Conservation (phyloP, 805 yeast genomes). For the Saccharomycopsis fermentans region DNA sequence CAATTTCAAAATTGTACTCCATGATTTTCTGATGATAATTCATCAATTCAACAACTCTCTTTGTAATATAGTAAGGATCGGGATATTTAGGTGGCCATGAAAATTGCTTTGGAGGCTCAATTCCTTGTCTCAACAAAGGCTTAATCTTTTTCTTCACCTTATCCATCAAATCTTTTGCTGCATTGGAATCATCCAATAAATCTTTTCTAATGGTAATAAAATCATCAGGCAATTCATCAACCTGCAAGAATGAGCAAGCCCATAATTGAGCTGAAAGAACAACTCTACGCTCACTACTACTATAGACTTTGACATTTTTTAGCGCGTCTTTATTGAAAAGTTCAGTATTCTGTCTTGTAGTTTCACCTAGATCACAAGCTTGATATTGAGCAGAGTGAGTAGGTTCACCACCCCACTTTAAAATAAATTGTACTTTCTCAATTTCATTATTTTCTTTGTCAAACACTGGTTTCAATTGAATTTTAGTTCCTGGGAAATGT, state of each 20-base stretch:
- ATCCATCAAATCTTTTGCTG: slow-evolving; percentile 97
- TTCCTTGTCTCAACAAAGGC: slow-evolving; percentile 88
- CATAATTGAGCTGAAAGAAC: slow-evolving; percentile 85
- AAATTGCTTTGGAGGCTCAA: slow-evolving; percentile 93
- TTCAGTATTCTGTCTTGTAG: slow-evolving; percentile 83
- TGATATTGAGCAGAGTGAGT: slow-evolving; percentile 95
- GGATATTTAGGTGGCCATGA: slow-evolving; percentile 99
- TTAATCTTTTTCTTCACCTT: slow-evolving; percentile 93
- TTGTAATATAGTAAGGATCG: slow-evolving; percentile 88
- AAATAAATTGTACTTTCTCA: slow-evolving; percentile 89
- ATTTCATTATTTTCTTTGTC: slow-evolving; percentile 55
- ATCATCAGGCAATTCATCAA: slow-evolving; percentile 61
- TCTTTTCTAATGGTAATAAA: slow-evolving; percentile 80
- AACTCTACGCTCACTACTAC: slow-evolving; percentile 93
- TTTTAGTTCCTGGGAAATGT: slow-evolving; percentile 90
- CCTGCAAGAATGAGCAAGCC: slow-evolving; percentile 63
- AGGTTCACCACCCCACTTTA: slow-evolving; percentile 99
- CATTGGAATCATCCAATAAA: slow-evolving; percentile 89
- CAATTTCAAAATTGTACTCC: slow-evolving; percentile 58
- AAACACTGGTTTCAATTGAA: slow-evolving; percentile 86
- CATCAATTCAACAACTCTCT: slow-evolving; percentile 92
- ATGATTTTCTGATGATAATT: slow-evolving; percentile 76
- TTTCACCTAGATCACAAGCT: slow-evolving; percentile 92
- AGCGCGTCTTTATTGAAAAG: slow-evolving; percentile 76
- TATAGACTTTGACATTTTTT: slow-evolving; percentile 75